phyloP scores from a whole-genome alignment of 1,139 yeast genomes.

The Magnusiomyces paraingens region DNA sequence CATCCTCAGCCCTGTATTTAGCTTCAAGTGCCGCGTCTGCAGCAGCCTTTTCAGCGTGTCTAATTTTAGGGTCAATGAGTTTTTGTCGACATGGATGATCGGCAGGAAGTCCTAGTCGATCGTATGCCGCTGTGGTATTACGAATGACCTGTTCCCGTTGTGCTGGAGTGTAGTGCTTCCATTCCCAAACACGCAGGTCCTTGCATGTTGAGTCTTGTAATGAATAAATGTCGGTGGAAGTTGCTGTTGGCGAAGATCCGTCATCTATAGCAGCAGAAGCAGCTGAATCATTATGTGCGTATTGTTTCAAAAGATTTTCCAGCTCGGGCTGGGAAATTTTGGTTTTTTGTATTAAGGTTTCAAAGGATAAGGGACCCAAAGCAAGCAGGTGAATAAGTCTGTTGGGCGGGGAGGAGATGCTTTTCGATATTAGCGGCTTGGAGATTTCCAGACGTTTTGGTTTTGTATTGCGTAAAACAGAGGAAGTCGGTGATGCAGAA shows the following conservation, averaged over 20 bases:
- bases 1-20: constrained; percentile 7
- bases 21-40: constrained; percentile 13
- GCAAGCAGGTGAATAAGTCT: constrained; percentile 36
- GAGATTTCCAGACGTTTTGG: constrained; percentile 16
- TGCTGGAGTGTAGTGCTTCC: constrained; percentile 31
- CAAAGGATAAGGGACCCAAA: constrained; percentile 25
- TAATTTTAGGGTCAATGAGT: constrained; percentile 29
- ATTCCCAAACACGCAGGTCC: constrained; percentile 35
- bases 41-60: constrained; percentile 17
- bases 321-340: constrained; percentile 28
- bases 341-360: constrained; percentile 28
- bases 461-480: constrained; percentile 4
- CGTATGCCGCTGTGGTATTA: constrained; percentile 30
- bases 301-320: constrained; percentile 26
- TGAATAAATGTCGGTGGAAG: constrained; percentile 13
- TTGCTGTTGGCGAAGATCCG: neutral
- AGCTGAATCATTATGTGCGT: constrained; percentile 20
- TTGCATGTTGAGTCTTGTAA: constrained; percentile 30
- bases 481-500: constrained; percentile 3
- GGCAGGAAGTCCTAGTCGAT: constrained; percentile 25
- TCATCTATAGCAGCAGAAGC: neutral
- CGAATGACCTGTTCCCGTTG: constrained; percentile 31
- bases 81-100: constrained; percentile 30
- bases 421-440: constrained; percentile 24
- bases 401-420: constrained; percentile 27